Evolutionary conservation across 148 eudicot genomes (phyloP).

Genomic region (Arbutus unedo): DNA sequence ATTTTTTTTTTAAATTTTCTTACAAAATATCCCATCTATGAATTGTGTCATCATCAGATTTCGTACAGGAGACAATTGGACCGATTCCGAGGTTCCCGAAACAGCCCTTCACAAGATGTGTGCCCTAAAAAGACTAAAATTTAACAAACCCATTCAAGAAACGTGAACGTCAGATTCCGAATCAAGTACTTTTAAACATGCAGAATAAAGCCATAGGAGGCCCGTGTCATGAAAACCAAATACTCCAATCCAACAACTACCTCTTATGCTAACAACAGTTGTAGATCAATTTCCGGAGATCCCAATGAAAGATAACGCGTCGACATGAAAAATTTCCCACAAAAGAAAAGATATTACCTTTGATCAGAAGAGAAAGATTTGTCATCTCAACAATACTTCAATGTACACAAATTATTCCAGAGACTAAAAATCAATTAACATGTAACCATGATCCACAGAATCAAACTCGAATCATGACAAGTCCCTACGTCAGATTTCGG

Average conservation of each 20-base stretch:
- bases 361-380: conserved; percentile 1
- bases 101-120: neutral
- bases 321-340: neutral
- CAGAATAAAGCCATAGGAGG: neutral
- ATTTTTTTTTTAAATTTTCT: neutral
- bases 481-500: neutral
- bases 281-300: neutral
- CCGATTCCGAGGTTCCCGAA: neutral
- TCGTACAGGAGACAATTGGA: neutral
- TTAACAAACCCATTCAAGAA: conserved; percentile 15
- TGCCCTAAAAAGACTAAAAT: neutral
- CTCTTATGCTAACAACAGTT: neutral
- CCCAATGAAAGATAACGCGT: neutral
- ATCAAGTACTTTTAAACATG: neutral
- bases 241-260: neutral
- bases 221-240: neutral
- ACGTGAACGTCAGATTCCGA: neutral
- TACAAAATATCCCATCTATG: neutral
- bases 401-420: neutral
- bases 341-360: neutral
- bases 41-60: neutral
- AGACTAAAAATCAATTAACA: neutral
- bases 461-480: neutral
- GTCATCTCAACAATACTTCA: neutral
- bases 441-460: neutral